Evolutionary conservation across 108 stramenopile species (phyloP).

Genomic region (Discostella pseudostelligera): DNA sequence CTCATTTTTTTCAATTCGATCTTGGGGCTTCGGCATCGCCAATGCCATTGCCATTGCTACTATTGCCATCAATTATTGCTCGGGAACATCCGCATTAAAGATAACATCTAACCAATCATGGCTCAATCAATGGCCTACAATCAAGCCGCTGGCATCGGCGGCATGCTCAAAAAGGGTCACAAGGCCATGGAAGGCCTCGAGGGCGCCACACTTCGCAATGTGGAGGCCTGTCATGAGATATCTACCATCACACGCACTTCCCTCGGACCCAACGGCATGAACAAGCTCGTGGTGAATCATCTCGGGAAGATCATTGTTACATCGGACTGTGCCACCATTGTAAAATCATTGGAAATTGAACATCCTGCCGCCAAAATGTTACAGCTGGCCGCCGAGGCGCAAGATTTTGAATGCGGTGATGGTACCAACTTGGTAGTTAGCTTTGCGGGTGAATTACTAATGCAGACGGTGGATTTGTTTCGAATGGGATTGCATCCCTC

Average conservation of each 20-base stretch:
- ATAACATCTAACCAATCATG: constrained; percentile 33
- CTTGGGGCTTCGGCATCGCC: neutral
- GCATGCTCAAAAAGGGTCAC: constrained; percentile 89
- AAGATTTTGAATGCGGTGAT: constrained; percentile 95
- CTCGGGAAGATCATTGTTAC: constrained; percentile 98
- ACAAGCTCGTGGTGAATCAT: constrained; percentile 99
- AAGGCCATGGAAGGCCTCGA: constrained; percentile 57
- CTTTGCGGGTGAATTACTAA: constrained; percentile 91
- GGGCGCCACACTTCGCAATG: constrained; percentile 81
- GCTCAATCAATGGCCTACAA: constrained; percentile 86
- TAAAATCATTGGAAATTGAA: constrained; percentile 94
- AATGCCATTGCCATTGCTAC: too few species aligned
- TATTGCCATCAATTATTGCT: neutral
- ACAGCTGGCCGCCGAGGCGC: constrained; percentile 88
- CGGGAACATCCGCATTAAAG: neutral
- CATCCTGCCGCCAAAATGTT: constrained; percentile 99
- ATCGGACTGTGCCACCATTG: constrained; percentile 93
- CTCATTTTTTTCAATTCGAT: neutral
- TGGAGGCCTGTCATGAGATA: constrained; percentile 93
- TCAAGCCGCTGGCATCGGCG: constrained; percentile 79
- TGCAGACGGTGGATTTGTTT: constrained; percentile 89
- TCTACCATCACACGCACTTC: constrained; percentile 91
- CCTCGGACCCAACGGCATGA: constrained; percentile 97
- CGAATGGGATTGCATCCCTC: constrained; percentile 90
- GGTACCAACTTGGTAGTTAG: constrained; percentile 92